These are phyloP conservation scores for Cordyceps farinosa DNA, from an alignment of 2,329 filamentous ascomycete genomes.

Conservation along the genomic window DNA sequence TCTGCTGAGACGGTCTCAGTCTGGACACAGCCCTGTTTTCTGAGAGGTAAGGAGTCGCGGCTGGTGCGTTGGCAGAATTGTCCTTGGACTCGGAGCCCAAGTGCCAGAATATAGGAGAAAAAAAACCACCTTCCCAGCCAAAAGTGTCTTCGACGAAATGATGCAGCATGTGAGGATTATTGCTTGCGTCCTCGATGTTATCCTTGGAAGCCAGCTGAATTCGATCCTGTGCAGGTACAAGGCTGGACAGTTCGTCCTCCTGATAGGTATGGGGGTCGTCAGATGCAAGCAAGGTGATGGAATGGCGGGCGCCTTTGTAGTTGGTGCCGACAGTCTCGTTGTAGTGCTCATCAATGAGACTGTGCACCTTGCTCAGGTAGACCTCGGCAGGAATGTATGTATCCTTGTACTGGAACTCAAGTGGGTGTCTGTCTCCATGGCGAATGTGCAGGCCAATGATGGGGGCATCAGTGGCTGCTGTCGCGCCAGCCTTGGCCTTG, in stretches of 20 bases:
- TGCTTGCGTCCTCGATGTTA: constrained; percentile 38
- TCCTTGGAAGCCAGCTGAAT: constrained; percentile 71
- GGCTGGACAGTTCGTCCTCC: constrained; percentile 56
- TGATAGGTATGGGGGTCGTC: constrained; percentile 77
- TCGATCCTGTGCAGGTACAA: constrained; percentile 65
- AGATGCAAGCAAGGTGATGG: constrained; percentile 65
- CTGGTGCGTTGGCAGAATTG: constrained; percentile 35
- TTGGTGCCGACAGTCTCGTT: constrained; percentile 39
- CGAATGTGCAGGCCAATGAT: constrained; percentile 73
- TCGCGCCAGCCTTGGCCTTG: constrained; percentile 41
- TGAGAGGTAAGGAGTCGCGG: constrained; percentile 24
- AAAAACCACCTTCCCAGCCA: constrained; percentile 89
- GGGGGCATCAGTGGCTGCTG: constrained; percentile 35
- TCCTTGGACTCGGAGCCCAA: constrained; percentile 53
- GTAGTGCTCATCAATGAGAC: constrained; percentile 49
- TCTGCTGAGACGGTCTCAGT: constrained; percentile 44
- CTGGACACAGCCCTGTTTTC: constrained; percentile 26
- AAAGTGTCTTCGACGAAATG: constrained; percentile 72
- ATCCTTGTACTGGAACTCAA: constrained; percentile 71
- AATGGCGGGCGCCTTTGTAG: constrained; percentile 31
- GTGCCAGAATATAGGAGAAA: constrained; percentile 75
- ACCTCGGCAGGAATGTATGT: constrained; percentile 73
- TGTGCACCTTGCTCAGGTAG: constrained; percentile 59
- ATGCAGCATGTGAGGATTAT: constrained; percentile 50
- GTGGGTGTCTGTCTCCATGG: constrained; percentile 73